phyloP scores from a whole-genome alignment of 1,284 basidiomycete species.

The Ustilago trichophora region DNA sequence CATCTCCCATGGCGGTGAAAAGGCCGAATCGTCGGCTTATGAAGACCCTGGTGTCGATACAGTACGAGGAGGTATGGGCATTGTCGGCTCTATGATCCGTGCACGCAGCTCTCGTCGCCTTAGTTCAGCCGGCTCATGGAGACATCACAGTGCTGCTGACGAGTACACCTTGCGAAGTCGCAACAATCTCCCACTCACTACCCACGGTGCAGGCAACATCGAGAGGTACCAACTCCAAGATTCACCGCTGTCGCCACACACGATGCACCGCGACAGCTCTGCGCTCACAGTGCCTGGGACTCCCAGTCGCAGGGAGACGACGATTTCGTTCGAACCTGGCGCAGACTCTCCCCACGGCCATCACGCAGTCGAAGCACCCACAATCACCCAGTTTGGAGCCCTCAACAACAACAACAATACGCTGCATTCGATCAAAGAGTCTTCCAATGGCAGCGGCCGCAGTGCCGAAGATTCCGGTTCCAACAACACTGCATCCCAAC shows the following conservation, averaged over 20 bases:
- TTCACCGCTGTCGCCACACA: constrained; percentile 44
- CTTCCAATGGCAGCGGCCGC: constrained; percentile 29
- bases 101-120: constrained; percentile 58
- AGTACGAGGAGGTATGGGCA: constrained; percentile 63
- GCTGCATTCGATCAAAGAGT: constrained; percentile 32
- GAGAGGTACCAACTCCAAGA: constrained; percentile 62
- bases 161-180: constrained; percentile 39
- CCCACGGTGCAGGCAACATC: constrained; percentile 29
- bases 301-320: constrained; percentile 22
- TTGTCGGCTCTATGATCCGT: constrained; percentile 64
- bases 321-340: constrained; percentile 47
- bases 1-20: constrained; percentile 41
- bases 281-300: constrained; percentile 6
- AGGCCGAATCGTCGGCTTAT: constrained; percentile 37
- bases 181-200: constrained; percentile 42
- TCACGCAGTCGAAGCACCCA: constrained; percentile 20
- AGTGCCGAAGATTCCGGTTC: constrained; percentile 13
- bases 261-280: constrained; percentile 8
- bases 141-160: constrained; percentile 51
- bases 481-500: not conserved
- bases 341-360: constrained; percentile 49
- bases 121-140: constrained; percentile 39
- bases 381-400: constrained; percentile 21
- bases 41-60: constrained; percentile 66
- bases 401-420: not conserved